Percentiles rank a stretch among this genome's conserved stretches.
phyloP scores from a whole-genome alignment of 2,329 filamentous ascomycete species.

The Penicillium concentricum region DNA sequence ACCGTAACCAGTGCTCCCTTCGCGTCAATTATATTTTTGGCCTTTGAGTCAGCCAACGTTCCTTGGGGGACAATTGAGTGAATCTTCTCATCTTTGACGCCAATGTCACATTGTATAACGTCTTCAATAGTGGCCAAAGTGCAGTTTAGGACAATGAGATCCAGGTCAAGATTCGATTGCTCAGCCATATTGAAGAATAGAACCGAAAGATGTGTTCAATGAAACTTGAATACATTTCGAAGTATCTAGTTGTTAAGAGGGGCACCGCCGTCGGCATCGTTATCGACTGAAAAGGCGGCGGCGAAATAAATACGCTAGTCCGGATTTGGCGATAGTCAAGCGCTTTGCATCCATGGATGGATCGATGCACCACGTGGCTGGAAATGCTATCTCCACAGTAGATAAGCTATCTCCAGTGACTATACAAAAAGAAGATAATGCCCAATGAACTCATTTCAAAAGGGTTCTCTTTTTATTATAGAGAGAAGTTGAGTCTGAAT shows the following conservation, averaged over 20 bases:
- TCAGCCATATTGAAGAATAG: not conserved
- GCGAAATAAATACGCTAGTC: not conserved
- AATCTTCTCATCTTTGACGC: conserved; percentile 14
- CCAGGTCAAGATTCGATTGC: not conserved
- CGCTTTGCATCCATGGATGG: too few species aligned
- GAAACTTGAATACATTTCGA: not conserved
- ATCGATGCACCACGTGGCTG: not conserved
- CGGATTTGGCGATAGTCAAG: not conserved
- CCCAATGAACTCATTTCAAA: too few species aligned
- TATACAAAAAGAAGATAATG: not conserved
- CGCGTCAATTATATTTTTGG: conserved; percentile 5
- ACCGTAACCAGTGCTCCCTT: conserved; percentile 3
- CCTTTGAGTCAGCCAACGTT: conserved; percentile 1
- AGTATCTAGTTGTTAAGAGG: not conserved
- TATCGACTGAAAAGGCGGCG: not conserved
- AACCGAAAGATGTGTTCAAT: too few species aligned
- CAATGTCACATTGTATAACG: conserved; percentile 7
- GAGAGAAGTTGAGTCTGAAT: too few species aligned
- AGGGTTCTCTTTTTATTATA: not conserved
- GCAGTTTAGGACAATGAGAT: not conserved
- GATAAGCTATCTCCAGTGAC: not conserved
- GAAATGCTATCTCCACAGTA: not conserved
- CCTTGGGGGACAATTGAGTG: conserved; percentile 1
- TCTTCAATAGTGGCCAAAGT: not conserved
- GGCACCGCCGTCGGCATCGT: not conserved